Conservation (phyloP, 768 basidiomycete genomes). For the Vararia minispora region DNA sequence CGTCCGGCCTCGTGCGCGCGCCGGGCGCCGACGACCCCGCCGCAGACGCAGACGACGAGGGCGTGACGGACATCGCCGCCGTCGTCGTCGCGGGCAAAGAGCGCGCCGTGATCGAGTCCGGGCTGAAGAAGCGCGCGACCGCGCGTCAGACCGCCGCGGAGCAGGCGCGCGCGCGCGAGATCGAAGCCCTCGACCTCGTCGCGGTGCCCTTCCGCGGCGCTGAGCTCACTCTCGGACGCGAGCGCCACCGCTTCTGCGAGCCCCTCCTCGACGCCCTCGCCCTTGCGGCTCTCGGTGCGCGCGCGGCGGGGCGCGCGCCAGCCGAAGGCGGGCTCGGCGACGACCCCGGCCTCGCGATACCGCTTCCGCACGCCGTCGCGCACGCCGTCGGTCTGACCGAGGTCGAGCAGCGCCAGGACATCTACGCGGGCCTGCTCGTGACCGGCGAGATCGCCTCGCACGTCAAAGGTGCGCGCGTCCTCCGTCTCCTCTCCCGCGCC, state of each 20-base stretch:
- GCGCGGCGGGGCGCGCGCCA: constrained; percentile 8
- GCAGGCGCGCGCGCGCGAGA: constrained; percentile 70
- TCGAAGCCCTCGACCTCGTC: constrained; percentile 76
- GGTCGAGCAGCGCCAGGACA: constrained; percentile 52
- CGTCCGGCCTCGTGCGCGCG: constrained; percentile 58
- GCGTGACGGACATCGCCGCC: constrained; percentile 83
- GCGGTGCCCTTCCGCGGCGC: constrained; percentile 62
- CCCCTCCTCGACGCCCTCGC: constrained; percentile 72
- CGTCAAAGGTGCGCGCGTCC: constrained; percentile 47
- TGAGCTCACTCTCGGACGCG: constrained; percentile 70
- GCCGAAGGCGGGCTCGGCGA: constrained; percentile 17
- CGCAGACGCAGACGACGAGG: constrained; percentile 58
- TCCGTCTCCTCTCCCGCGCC: constrained; percentile 1
- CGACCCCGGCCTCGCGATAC: constrained; percentile 21
- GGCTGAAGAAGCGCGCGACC: constrained; percentile 66
- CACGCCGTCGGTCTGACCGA: constrained; percentile 51
- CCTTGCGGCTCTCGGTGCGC: constrained; percentile 23
- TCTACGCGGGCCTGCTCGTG: constrained; percentile 73
- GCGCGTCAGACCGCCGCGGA: constrained; percentile 69
- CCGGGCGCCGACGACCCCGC: constrained; percentile 52
- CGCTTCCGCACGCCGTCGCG: constrained; percentile 61
- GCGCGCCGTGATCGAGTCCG: constrained; percentile 77
- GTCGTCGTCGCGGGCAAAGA: constrained; percentile 87
- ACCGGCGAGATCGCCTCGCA: constrained; percentile 66
- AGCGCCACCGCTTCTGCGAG: constrained; percentile 85